These are phyloP conservation scores for Backusella westeae DNA, from an alignment of 192 early-diverging fungal genomes.

Conservation along the genomic window DNA sequence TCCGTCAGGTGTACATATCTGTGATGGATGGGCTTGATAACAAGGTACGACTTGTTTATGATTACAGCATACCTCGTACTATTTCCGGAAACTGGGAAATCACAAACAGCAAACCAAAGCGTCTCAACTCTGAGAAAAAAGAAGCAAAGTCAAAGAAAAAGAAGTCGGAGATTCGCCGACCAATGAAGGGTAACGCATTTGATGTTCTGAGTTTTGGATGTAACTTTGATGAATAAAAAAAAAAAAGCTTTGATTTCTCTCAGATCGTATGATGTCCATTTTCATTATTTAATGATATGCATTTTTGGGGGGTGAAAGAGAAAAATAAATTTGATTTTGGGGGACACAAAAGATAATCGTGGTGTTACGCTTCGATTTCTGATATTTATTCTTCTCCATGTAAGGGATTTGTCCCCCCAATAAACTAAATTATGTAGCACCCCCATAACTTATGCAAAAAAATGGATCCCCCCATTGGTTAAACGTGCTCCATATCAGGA, in stretches of 20 bases:
- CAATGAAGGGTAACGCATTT: slow-evolving; percentile 14
- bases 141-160: not conserved
- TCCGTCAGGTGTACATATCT: not conserved
- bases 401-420: not conserved
- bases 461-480: not conserved
- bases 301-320: not conserved
- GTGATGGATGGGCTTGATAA: slow-evolving; percentile 5
- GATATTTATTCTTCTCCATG: not conserved
- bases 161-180: not conserved
- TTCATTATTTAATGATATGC: not conserved
- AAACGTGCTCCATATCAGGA: not conserved
- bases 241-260: not conserved
- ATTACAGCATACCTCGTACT: not conserved
- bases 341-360: not conserved
- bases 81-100: not conserved
- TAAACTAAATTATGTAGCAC: not conserved
- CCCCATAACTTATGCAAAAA: not conserved
- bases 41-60: not conserved
- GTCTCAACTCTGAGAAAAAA: not conserved
- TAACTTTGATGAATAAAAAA: slow-evolving; percentile 14
- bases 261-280: not conserved
- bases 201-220: slow-evolving; percentile 21
- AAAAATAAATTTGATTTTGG: not conserved
- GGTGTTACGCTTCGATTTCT: not conserved
- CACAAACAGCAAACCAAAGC: slow-evolving; percentile 2